These are phyloP conservation scores for Globisporangium canariense DNA, from an alignment of 352 stramenopile genomes.

Conservation along the genomic window DNA sequence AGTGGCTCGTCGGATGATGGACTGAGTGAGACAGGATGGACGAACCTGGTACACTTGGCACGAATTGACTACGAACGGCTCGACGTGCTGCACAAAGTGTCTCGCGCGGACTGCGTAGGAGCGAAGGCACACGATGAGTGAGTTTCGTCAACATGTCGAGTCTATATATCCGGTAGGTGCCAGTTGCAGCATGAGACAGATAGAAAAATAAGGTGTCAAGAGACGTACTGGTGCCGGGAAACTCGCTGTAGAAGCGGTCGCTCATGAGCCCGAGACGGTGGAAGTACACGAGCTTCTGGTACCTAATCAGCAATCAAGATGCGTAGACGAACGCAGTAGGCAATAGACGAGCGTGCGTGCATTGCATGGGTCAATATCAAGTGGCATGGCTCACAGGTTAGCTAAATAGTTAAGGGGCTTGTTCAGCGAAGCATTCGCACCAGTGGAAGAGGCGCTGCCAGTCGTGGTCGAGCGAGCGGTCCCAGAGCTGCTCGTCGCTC, in stretches of 20 bases:
- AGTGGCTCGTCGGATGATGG: neutral
- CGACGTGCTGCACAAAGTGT: conserved; percentile 62
- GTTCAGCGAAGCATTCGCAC: conserved; percentile 16
- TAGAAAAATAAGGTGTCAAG: neutral
- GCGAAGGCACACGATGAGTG: neutral
- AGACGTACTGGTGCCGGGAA: conserved; percentile 47
- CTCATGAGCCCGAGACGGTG: conserved; percentile 64
- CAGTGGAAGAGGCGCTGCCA: conserved; percentile 66
- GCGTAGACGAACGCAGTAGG: neutral
- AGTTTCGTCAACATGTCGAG: too few relatives aligned
- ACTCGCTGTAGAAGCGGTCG: conserved; percentile 62
- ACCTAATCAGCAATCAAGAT: conserved; percentile 26
- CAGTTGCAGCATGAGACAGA: neutral
- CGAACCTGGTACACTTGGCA: conserved; percentile 53
- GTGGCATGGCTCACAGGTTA: neutral
- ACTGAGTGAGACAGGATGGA: neutral
- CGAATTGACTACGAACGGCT: conserved; percentile 56
- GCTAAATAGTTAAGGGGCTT: neutral
- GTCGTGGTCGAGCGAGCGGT: conserved; percentile 53
- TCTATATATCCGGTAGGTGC: neutral
- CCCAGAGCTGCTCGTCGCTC: conserved; percentile 38
- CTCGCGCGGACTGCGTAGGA: conserved; percentile 34
- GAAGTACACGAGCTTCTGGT: conserved; percentile 72
- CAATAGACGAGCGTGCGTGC: neutral
- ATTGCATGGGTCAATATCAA: neutral